phyloP scores from a whole-genome alignment of 2,329 filamentous ascomycete genomes.

The Colletotrichum sp. region DNA sequence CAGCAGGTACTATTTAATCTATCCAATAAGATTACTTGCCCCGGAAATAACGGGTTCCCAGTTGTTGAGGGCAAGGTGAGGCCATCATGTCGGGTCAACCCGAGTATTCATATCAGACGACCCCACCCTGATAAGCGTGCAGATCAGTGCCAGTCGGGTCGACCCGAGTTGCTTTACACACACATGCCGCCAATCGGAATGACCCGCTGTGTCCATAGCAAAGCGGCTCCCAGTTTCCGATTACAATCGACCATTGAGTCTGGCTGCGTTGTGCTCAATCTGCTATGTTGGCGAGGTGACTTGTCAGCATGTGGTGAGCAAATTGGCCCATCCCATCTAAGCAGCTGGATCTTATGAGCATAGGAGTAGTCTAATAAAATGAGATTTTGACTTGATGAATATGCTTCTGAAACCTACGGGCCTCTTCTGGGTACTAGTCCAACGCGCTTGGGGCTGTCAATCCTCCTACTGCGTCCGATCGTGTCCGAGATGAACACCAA shows the following conservation, averaged over 20 bases:
- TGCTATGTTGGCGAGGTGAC: background rate
- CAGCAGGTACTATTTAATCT: background rate
- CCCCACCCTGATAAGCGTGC: background rate
- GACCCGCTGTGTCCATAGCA: background rate
- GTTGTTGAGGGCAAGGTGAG: background rate
- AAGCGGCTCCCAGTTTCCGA: background rate
- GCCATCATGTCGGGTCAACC: background rate
- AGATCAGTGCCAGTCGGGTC: background rate
- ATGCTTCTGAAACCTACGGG: background rate
- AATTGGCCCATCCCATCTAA: background rate
- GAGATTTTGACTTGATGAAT: background rate
- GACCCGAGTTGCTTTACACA: background rate
- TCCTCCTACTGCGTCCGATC: background rate
- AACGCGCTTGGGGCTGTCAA: background rate
- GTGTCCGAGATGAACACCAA: background rate
- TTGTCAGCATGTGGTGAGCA: background rate
- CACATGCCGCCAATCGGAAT: background rate
- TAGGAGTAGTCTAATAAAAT: background rate
- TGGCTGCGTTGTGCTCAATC: background rate
- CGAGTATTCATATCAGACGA: background rate
- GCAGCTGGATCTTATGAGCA: background rate
- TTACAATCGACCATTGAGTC: background rate
- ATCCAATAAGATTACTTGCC: background rate
- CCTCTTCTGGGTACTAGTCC: accelerated
- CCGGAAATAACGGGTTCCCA: background rate